These are phyloP conservation scores for Ulvella scutata DNA, from an alignment of 139 green algal genomes.

Conservation along the genomic window DNA sequence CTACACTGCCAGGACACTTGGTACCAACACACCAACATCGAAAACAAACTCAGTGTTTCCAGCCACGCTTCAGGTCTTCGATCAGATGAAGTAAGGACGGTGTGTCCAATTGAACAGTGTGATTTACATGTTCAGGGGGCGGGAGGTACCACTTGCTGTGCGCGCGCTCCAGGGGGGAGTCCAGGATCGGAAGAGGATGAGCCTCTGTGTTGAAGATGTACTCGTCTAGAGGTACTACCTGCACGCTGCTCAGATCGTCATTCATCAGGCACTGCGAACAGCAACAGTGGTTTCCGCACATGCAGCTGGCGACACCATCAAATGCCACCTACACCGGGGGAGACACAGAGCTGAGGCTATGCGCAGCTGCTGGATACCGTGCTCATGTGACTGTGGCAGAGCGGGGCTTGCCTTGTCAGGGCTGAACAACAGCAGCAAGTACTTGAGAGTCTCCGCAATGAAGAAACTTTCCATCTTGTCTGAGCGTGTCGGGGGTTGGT, in stretches of 20 bases:
- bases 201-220: conserved; percentile 85
- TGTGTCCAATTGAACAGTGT: not conserved
- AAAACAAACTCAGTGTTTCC: too few species aligned
- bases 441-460: conserved; percentile 77
- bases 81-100: not conserved
- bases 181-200: conserved; percentile 53
- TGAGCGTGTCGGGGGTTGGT: not conserved
- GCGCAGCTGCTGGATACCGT: too few species aligned
- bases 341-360: too few species aligned
- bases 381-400: too few species aligned
- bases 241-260: not conserved
- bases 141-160: not conserved
- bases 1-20: too few species aligned
- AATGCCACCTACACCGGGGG: too few species aligned
- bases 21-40: too few species aligned
- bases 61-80: too few species aligned
- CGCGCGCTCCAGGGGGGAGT: conserved; percentile 12
- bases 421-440: conserved; percentile 66
- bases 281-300: too few species aligned
- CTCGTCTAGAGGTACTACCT: conserved; percentile 41
- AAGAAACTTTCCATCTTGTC: conserved; percentile 83
- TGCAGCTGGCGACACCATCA: too few species aligned
- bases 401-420: conserved; percentile 11
- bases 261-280: not conserved
- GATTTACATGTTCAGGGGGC: not conserved